A percentile compares a stretch with the other conserved stretches of the same genome.
Evolutionary conservation across 2,329 filamentous ascomycete genomes (phyloP).

Genomic region (Blastomyces gilchristii): DNA sequence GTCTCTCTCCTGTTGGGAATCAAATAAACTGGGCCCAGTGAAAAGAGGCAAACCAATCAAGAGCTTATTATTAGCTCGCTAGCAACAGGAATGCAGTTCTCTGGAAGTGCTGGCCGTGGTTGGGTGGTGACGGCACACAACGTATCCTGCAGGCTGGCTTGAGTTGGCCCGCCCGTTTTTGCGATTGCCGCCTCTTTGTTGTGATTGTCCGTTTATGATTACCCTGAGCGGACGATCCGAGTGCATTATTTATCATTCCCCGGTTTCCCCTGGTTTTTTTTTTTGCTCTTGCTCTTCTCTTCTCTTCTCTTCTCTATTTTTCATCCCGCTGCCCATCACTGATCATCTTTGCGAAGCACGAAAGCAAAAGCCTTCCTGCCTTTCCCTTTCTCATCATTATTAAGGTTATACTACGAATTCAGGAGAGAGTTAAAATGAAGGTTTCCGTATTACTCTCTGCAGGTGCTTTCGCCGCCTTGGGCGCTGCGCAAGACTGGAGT

Average conservation of each 20-base stretch:
- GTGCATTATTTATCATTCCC: not conserved
- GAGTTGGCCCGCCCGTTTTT: not conserved
- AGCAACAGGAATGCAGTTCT: not conserved
- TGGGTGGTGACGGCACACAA: not conserved
- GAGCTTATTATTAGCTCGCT: not conserved
- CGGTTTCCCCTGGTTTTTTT: not conserved
- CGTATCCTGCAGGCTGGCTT: not conserved
- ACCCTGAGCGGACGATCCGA: not conserved
- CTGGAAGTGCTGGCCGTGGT: not conserved
- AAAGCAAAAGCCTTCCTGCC: not conserved
- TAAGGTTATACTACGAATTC: not conserved
- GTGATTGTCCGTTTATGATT: not conserved
- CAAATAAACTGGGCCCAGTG: not conserved
- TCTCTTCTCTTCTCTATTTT: not conserved
- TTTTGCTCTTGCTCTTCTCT: not conserved
- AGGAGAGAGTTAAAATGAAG: conserved; percentile 20
- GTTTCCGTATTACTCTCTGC: conserved; percentile 17
- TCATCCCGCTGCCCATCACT: not conserved
- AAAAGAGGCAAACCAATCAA: not conserved
- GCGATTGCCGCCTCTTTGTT: not conserved
- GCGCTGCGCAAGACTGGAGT: conserved; percentile 17
- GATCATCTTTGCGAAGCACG: not conserved
- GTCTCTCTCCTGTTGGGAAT: not conserved
- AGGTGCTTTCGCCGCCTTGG: conserved; percentile 15
- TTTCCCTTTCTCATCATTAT: not conserved